Conservation (phyloP, 1,139 yeast species). For the Arxiozyma slooffiae region DNA sequence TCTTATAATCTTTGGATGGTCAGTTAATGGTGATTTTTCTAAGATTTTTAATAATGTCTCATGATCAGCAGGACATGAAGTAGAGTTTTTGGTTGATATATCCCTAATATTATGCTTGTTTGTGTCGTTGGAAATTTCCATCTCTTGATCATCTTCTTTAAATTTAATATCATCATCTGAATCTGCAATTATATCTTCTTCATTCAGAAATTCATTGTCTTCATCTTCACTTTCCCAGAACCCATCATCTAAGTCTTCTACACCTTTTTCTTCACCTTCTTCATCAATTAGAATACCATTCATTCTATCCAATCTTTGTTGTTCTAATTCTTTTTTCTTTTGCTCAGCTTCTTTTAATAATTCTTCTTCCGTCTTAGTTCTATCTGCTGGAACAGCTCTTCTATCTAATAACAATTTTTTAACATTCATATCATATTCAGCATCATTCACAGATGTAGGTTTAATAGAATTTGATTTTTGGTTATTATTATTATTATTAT, state of each 20-base stretch:
- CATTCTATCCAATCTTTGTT: conserved; percentile 77
- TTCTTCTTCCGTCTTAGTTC: conserved; percentile 91
- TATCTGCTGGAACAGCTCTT: conserved; percentile 90
- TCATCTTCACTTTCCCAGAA: conserved; percentile 46
- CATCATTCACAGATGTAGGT: conserved; percentile 19
- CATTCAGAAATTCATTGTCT: conserved; percentile 30
- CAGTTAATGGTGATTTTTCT: conserved; percentile 33
- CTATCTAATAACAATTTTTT: conserved; percentile 74
- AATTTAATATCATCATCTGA: conserved; percentile 29
- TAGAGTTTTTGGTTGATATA: conserved; percentile 2
- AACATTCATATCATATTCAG: conserved; percentile 61
- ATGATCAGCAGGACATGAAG: conserved; percentile 50
- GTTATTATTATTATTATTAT: conserved; percentile 9
- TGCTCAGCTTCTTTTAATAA: conserved; percentile 58
- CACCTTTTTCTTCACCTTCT: conserved; percentile 44
- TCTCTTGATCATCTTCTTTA: conserved; percentile 17
- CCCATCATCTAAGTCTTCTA: conserved; percentile 58
- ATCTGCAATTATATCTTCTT: conserved; percentile 21
- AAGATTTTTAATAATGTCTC: conserved; percentile 40
- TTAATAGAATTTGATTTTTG: neutral
- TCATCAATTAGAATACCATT: conserved; percentile 47
- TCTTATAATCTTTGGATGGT: conserved; percentile 43
- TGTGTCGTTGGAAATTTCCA: conserved; percentile 11
- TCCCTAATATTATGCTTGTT: neutral
- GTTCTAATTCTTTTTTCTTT: conserved; percentile 58